Conservation (phyloP, 139 green algal species). For the Tetraselmis striata region DNA sequence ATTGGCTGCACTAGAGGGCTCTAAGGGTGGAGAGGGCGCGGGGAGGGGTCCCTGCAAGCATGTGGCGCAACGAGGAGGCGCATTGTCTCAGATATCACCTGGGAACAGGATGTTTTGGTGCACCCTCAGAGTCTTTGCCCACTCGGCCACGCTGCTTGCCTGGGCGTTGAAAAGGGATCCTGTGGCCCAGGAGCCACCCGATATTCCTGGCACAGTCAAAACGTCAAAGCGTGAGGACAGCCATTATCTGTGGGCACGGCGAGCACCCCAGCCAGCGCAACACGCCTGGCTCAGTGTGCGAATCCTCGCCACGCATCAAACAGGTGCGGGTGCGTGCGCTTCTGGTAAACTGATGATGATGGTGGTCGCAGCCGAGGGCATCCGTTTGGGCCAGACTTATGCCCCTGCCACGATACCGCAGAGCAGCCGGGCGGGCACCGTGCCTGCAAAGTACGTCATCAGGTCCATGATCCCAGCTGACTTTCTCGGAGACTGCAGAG, state of each 20-base stretch:
- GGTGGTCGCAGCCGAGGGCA: no score
- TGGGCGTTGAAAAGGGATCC: not conserved
- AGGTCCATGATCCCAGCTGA: not conserved
- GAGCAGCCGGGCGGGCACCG: no score
- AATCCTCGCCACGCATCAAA: no score
- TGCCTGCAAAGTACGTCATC: not conserved
- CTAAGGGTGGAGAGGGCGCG: no score
- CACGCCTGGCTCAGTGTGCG: no score
- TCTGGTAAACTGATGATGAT: no score
- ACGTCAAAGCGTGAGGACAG: not conserved
- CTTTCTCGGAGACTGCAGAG: no score
- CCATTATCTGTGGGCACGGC: not conserved
- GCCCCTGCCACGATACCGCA: no score
- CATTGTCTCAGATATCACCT: not conserved
- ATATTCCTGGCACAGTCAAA: not conserved
- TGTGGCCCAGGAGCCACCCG: not conserved
- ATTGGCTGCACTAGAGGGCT: no score
- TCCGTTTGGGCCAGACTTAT: no score
- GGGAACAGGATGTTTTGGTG: not conserved
- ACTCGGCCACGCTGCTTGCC: not conserved
- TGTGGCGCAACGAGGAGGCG: not conserved
- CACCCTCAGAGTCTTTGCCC: not conserved
- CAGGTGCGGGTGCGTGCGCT: no score
- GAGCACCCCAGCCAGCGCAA: not conserved
- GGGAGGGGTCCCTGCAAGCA: no score